Evolutionary conservation across 768 basidiomycete genomes (phyloP).

Genomic region (Amanita jacksonii): DNA sequence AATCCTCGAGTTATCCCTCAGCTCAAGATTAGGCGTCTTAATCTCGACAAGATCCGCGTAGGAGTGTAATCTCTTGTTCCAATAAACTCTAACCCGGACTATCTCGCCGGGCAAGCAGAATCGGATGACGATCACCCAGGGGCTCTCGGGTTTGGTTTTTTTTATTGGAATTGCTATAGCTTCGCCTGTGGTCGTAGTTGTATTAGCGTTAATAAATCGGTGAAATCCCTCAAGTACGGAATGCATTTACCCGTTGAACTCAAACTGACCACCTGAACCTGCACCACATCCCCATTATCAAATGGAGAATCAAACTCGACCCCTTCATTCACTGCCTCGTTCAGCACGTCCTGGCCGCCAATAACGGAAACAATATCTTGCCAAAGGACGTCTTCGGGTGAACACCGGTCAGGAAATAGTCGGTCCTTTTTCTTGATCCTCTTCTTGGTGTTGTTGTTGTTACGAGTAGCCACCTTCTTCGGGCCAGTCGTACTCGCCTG

Average conservation of each 20-base stretch:
- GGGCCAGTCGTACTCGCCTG: too few relatives aligned
- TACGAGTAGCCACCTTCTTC: too few relatives aligned
- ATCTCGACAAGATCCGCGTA: slow-evolving; percentile 67
- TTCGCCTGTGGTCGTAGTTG: slow-evolving; percentile 48
- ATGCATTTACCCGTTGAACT: slow-evolving; percentile 56
- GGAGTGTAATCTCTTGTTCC: slow-evolving; percentile 62
- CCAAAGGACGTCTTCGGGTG: slow-evolving; percentile 66
- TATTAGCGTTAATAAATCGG: too few relatives aligned
- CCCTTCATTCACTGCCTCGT: slow-evolving; percentile 36
- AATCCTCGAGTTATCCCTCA: slow-evolving; percentile 57
- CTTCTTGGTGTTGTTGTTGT: slow-evolving; percentile 14
- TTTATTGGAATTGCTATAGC: slow-evolving; percentile 40
- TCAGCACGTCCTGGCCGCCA: slow-evolving; percentile 54
- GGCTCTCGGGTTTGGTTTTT: slow-evolving; percentile 26
- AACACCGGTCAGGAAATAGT: slow-evolving; percentile 50
- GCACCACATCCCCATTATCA: slow-evolving; percentile 48
- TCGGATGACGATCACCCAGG: slow-evolving; percentile 81
- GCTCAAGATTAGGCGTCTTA: slow-evolving; percentile 46
- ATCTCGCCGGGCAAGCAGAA: slow-evolving; percentile 80
- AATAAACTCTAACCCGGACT: slow-evolving; percentile 63
- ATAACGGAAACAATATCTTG: slow-evolving; percentile 62
- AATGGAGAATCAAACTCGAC: slow-evolving; percentile 54
- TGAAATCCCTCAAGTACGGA: too few relatives aligned
- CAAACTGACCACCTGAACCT: slow-evolving; percentile 54
- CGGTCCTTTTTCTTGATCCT: slow-evolving; percentile 28